Evolutionary conservation across 2,329 filamentous ascomycete genomes (phyloP), one percentile per base, ranked within the genome.

Genomic region (Penicillium sp.): DNA sequence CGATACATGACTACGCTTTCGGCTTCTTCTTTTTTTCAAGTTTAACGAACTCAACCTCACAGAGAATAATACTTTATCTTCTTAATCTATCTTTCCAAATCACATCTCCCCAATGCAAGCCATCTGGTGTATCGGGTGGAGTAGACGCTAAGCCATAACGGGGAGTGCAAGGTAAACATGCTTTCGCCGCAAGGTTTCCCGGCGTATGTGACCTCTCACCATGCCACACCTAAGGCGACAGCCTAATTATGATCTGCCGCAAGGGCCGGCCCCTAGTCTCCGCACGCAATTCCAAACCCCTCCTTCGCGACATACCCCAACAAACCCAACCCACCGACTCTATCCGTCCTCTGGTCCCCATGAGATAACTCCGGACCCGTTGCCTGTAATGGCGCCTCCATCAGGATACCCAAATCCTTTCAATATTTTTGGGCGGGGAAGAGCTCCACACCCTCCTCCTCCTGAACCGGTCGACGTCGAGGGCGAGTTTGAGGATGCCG

Each of bases 251-350:
- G 61, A 60, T 23, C 46, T 46, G 31, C 42, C 47, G 43, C 54
- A 67, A 59, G 59, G 56, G 25, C n/a, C 54, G 4, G 49, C 49
- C 8, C 50, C 60, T 19, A 58, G 53, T 26, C 60, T 66, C 14
- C 65, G 63, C 51, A 52, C 62, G 2, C 71, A 74, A 54, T 74
- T 71, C 50, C 69, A 72, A 19, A 74, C 71, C 10, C 71, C 71
- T 10, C 70, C 71, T 1, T 61, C 70, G 10, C 66, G 67, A 29
- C 64, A 62, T 16, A 69, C 67, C 14, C 71, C 61, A 37, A 60
- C 63, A 35, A 65, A 64, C 44, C 65, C 62, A 58, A 65, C 67
- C 10, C 67, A 68, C 26, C 60, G 64, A 10, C 64, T 61, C 45
- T 66, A 66, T 3, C 70, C 71, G 11, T 68, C 70, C 44, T 61